phyloP scores from a whole-genome alignment of 768 basidiomycete species.

The Termitomyces bulborhizus region DNA sequence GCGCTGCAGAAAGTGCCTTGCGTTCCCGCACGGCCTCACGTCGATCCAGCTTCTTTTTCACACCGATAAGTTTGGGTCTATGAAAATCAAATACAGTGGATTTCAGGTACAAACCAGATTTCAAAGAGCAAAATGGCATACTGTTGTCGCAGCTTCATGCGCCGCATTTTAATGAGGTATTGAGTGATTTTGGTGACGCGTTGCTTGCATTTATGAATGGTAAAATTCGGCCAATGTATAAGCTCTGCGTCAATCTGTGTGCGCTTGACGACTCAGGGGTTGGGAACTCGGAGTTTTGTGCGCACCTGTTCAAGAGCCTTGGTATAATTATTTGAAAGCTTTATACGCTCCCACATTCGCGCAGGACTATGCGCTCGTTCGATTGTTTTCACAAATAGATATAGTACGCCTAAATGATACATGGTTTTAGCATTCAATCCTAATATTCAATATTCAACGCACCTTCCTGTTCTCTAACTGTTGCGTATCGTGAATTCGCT shows the following conservation, averaged over 20 bases:
- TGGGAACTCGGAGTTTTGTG: not conserved
- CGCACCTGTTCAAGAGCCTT: conserved; percentile 90
- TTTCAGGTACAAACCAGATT: not conserved
- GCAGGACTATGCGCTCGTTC: conserved; percentile 96
- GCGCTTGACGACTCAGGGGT: not conserved
- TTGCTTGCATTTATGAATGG: conserved; percentile 99
- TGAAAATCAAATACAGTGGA: not conserved
- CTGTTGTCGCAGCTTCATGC: conserved; percentile 82
- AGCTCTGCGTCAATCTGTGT: conserved; percentile 91
- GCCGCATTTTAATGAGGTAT: conserved; percentile 97
- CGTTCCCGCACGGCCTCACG: conserved; percentile 90
- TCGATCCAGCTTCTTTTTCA: conserved; percentile 96
- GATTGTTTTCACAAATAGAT: conserved; percentile 95
- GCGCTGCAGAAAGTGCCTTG: conserved; percentile 94
- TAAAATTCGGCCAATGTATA: conserved; percentile 98
- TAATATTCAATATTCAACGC: conserved; percentile 7
- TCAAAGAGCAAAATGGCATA: conserved; percentile 30
- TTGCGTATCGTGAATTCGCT: conserved; percentile 97
- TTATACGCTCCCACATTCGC: conserved; percentile 96
- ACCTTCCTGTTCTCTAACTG: conserved; percentile 97
- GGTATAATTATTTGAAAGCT: conserved; percentile 88
- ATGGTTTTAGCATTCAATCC: not conserved
- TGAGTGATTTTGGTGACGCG: conserved; percentile 98
- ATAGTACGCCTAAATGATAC: conserved; percentile 57
- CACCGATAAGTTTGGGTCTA: conserved; percentile 88